Conservation (phyloP, 257 asterid species). For the Salvia rosmarinus region DNA sequence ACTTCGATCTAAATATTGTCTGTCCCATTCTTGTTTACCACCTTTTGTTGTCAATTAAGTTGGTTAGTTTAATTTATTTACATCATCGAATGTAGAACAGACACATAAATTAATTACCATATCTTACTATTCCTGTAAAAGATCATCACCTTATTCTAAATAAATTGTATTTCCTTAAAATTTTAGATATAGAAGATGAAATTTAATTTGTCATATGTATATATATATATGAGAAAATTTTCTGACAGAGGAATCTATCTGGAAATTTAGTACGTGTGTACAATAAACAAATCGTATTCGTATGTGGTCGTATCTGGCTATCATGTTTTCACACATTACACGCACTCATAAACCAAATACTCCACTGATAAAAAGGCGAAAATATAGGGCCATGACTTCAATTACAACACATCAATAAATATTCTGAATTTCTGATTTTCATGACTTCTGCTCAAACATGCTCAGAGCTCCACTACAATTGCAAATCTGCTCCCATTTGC, state of each 20-base stretch:
- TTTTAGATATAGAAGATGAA: too few species aligned
- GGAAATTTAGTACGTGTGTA: conserved; percentile 2
- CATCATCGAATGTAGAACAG: too few species aligned
- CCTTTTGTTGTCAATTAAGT: too few species aligned
- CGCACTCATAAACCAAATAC: conserved; percentile 24
- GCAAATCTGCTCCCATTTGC: conserved; percentile 23
- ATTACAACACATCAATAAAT: conserved; percentile 28
- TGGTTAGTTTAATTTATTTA: too few species aligned
- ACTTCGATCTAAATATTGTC: too few species aligned
- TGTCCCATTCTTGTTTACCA: too few species aligned
- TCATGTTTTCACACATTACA: conserved; percentile 31
- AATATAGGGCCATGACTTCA: conserved; percentile 37
- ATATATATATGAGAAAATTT: background rate
- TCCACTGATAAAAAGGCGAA: conserved; percentile 35
- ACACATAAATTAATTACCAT: background rate
- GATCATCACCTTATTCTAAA: too few species aligned
- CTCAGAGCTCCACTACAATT: conserved; percentile 28
- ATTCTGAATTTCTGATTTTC: conserved; percentile 17
- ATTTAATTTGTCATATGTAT: too few species aligned
- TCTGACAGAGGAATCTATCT: conserved; percentile 16
- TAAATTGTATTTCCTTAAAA: too few species aligned
- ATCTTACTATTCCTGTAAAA: background rate
- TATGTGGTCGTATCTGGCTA: conserved; percentile 13
- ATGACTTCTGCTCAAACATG: conserved; percentile 31
- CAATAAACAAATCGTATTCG: background rate